Evolutionary conservation across 2,329 filamentous ascomycete species (phyloP).

Genomic region (Colletotrichum phormii): DNA sequence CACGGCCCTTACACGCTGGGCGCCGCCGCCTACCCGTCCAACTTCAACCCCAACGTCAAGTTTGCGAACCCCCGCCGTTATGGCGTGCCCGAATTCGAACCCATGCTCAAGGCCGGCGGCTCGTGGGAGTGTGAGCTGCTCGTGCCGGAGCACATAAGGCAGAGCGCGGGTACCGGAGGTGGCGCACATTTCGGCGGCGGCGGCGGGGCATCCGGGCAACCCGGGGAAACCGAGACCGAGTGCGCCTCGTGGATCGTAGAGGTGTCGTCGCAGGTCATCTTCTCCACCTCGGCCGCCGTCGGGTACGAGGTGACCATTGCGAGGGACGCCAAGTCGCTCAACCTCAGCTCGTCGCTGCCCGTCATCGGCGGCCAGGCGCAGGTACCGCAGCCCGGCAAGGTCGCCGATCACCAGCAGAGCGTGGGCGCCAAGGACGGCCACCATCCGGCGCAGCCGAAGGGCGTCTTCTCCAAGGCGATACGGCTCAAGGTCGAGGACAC

Average conservation of each 20-base stretch:
- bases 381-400: slow-evolving; percentile 74
- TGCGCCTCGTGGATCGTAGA: slow-evolving; percentile 90
- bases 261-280: slow-evolving; percentile 91
- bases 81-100: slow-evolving; percentile 91
- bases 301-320: slow-evolving; percentile 89
- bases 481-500: slow-evolving; percentile 88
- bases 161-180: slow-evolving; percentile 65
- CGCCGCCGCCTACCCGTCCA: slow-evolving; percentile 84
- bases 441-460: slow-evolving; percentile 74
- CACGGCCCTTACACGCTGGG: slow-evolving; percentile 95
- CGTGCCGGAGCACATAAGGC: slow-evolving; percentile 82
- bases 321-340: slow-evolving; percentile 85
- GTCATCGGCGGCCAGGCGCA: slow-evolving; percentile 56
- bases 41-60: slow-evolving; percentile 85
- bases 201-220: slow-evolving; percentile 37
- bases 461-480: slow-evolving; percentile 87
- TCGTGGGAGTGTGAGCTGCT: slow-evolving; percentile 84
- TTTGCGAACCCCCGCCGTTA: slow-evolving; percentile 76
- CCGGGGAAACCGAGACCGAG: slow-evolving; percentile 56
- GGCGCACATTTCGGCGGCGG: slow-evolving; percentile 58
- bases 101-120: slow-evolving; percentile 94
- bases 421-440: slow-evolving; percentile 66
- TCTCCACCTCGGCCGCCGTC: slow-evolving; percentile 88
- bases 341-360: slow-evolving; percentile 65
- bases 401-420: slow-evolving; percentile 81